These are phyloP conservation scores for Blastobotrys elegans DNA, from an alignment of 1,139 yeast species.

Conservation along the genomic window DNA sequence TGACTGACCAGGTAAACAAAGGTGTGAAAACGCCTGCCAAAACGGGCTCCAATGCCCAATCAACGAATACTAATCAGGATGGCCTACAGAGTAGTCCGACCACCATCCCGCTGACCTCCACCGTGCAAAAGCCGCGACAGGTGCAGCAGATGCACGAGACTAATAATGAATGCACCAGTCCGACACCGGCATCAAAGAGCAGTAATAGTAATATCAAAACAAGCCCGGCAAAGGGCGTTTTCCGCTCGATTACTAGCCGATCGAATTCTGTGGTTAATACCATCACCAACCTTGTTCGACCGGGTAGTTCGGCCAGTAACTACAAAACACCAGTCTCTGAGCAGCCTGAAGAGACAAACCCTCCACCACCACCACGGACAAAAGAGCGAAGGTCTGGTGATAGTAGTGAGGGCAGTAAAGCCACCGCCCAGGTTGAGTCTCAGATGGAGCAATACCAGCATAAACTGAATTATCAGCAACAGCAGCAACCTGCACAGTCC, in stretches of 20 bases:
- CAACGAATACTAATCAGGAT: neutral
- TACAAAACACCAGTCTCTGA: neutral
- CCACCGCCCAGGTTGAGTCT: neutral
- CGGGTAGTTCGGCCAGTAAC: neutral
- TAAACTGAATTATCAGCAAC: neutral
- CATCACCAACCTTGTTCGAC: neutral
- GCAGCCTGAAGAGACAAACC: neutral
- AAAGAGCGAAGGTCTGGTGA: neutral
- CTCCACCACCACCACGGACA: neutral
- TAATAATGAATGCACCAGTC: neutral
- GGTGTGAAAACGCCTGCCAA: slow-evolving; percentile 12
- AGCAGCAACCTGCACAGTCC: neutral
- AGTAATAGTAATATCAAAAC: neutral
- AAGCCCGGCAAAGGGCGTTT: slow-evolving; percentile 5
- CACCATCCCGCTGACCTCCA: slow-evolving; percentile 8
- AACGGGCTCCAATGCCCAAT: too few relatives aligned
- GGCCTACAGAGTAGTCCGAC: slow-evolving; percentile 10
- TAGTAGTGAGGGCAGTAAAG: neutral
- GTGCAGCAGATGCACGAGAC: slow-evolving; percentile 9
- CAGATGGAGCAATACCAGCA: neutral
- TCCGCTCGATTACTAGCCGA: neutral
- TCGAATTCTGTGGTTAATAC: slow-evolving; percentile 3
- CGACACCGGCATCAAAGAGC: slow-evolving; percentile 3
- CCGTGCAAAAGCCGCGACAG: slow-evolving; percentile 9
- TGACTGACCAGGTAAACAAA: slow-evolving; percentile 6